These are phyloP conservation scores for Lagenidium giganteum DNA, from an alignment of 352 stramenopile genomes.

Conservation along the genomic window DNA sequence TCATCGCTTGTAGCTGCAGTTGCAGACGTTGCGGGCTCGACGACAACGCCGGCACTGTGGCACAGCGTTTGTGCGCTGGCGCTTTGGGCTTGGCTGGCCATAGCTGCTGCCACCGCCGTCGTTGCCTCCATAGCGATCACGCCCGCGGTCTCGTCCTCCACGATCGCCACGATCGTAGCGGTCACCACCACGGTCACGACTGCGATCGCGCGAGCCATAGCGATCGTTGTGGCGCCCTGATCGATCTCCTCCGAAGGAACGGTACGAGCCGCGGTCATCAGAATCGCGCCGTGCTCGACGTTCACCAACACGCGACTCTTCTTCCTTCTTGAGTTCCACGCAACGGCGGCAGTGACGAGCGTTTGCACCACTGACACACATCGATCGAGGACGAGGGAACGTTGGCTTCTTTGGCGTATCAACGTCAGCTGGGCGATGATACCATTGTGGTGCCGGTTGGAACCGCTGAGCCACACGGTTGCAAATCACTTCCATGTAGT, in stretches of 20 bases:
- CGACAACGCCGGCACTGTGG: constrained; percentile 50
- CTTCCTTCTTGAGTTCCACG: constrained; percentile 57
- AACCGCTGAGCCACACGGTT: constrained; percentile 90
- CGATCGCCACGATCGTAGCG: background rate
- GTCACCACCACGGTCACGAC: background rate
- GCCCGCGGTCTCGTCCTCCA: constrained; percentile 5
- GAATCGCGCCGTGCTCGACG: constrained; percentile 19
- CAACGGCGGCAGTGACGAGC: constrained; percentile 64
- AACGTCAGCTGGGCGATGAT: constrained; percentile 49
- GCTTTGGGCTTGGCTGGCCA: constrained; percentile 37
- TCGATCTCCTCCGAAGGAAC: background rate
- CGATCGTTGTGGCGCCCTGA: background rate
- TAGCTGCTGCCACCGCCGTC: constrained; percentile 15
- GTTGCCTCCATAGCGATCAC: constrained; percentile 22
- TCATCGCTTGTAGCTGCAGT: constrained; percentile 46
- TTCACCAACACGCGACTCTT: constrained; percentile 26
- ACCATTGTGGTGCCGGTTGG: constrained; percentile 53
- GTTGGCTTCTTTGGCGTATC: constrained; percentile 57
- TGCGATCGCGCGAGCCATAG: background rate
- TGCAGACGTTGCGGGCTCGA: constrained; percentile 40
- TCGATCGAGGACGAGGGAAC: constrained; percentile 40
- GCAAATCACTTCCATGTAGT: constrained; percentile 97
- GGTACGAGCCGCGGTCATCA: constrained; percentile 1
- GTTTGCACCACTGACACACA: constrained; percentile 53
- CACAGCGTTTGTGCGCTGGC: constrained; percentile 16